Evolutionary conservation across 495 filamentous ascomycete species (phyloP), one percentile per base, ranked within the genome.

Genomic region (Acidiella bohemica): DNA sequence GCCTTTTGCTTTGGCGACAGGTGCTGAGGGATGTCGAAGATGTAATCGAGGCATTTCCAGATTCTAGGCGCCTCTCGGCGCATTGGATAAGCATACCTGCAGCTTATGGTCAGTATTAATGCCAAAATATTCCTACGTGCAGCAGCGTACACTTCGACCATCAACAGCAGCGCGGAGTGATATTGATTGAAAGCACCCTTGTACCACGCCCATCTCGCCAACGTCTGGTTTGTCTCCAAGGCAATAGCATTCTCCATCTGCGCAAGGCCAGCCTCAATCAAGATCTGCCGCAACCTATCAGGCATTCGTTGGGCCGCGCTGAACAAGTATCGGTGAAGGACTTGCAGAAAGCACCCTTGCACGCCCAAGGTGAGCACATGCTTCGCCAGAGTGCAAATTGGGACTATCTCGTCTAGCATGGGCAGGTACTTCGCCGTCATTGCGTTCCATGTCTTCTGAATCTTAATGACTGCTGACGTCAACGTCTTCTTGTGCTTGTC

Each of bases 21-120:
- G 33, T 64, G 60, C 0, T 59, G 49, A 9, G 73, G 67, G n/a
- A 75, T 57, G 23, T 71, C 66, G 48, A 81, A 84, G 31, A 80
- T 73, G 53, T 75, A 81, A 50, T 83, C 77, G 9, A 84, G 62
- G 42, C 73, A 79, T 5, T 60, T 57, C 80, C 80, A 84, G 33
- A 82, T 76, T 19, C 76, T 65, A 22, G 67, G 63, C 16, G 73
- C 73, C 30, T 73, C 60, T 38, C 58, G 59, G 36, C 66, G 64
- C 42, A 70, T 57, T 0, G 76, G 75, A 35, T 67, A 66, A 17
- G 67, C 67, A 53, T 69, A 78, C n/a, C n/a, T n/a, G n/a, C n/a
- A n/a, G n/a, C n/a, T n/a, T n/a, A n/a, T n/a, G n/a, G n/a, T n/a
- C n/a, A n/a, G n/a, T n/a, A n/a, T n/a, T n/a, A n/a, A n/a, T n/a